Percentiles rank a stretch among this genome's conserved stretches.
Conservation (phyloP, 2,329 filamentous ascomycete genomes). For the Nemania sp. region DNA sequence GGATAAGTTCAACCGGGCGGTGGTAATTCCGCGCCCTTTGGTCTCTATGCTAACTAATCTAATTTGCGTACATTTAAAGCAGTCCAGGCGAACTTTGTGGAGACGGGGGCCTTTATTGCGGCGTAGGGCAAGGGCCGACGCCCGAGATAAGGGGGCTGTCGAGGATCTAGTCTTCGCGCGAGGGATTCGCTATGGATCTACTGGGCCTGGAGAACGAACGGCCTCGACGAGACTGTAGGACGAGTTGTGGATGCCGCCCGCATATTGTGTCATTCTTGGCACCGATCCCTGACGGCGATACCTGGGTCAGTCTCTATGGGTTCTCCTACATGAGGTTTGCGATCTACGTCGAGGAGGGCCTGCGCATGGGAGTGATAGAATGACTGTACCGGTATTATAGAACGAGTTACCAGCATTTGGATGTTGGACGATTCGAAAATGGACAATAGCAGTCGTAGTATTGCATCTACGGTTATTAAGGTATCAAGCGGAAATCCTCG, state of each 20-base stretch:
- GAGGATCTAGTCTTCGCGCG: constrained; percentile 56
- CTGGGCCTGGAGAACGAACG: constrained; percentile 53
- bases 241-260: constrained; percentile 37
- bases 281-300: background rate
- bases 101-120: constrained; percentile 48
- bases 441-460: too few species aligned
- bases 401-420: too few species aligned
- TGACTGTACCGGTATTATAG: background rate
- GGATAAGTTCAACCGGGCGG: background rate
- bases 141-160: constrained; percentile 45
- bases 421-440: too few species aligned
- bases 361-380: background rate
- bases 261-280: background rate
- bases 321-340: background rate
- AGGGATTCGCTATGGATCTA: constrained; percentile 53
- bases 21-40: too few species aligned
- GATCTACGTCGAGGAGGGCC: background rate
- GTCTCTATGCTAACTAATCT: too few species aligned
- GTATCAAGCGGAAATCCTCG: too few species aligned
- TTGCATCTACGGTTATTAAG: too few species aligned
- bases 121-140: constrained; percentile 45
- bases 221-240: constrained; percentile 49
- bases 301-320: background rate
- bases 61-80: constrained; percentile 29
- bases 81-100: constrained; percentile 40